Base-by-base conservation (phyloP, 805 yeast species). In the Isabelozyma pseudorhagii region DNA sequence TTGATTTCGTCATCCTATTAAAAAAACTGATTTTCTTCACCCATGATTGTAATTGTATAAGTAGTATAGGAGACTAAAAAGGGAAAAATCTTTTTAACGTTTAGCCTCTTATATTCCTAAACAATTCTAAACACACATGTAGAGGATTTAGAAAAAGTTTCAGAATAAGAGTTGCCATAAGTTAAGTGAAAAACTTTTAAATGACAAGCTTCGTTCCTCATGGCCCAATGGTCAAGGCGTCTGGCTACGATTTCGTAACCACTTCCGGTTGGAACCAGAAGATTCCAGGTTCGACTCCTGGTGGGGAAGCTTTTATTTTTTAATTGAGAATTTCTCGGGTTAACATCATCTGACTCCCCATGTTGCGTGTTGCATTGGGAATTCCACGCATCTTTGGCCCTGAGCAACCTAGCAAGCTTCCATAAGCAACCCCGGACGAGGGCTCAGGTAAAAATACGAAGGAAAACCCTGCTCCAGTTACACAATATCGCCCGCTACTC, bases 211-310 rank as follows among this genome's bases (percentile, higher is more conserved):
- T 69, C 75, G 75, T 72, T 72, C 78, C 77, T 72, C 78, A 71
- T 72, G 77, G 78, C 78, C 77, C 77, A 72, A 72, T 72, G 77
- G 77, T 72, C 74, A 72, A 71, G 77, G 77, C 76, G 75, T 72
- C 75, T 72, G 77, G 74, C 77, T 72, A 71, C 77, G 77, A 69
- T 66, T 61, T 54, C 50, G 72, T 67, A 68, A 49, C 61, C 62
- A 60, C 62, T 67, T 66, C 66, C 60, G 64, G 65, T 61, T 61
- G 68, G 67, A 68, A 75, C 76, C 79, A 74, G 77, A 72, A 73
- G 78, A 74, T 72, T 75, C 79, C 77, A 72, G 79, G 78, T 75
- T 75, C 79, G 79, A 75, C 75, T 74, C 79, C 78, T 74, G 78
- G 78, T 74, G 77, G 77, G 79, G 79, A 74, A 75, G 79, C 74